A percentile compares a stretch with the other conserved stretches of the same genome.
Conservation (phyloP, 1,284 basidiomycete genomes). For the Puccinia hordei region DNA sequence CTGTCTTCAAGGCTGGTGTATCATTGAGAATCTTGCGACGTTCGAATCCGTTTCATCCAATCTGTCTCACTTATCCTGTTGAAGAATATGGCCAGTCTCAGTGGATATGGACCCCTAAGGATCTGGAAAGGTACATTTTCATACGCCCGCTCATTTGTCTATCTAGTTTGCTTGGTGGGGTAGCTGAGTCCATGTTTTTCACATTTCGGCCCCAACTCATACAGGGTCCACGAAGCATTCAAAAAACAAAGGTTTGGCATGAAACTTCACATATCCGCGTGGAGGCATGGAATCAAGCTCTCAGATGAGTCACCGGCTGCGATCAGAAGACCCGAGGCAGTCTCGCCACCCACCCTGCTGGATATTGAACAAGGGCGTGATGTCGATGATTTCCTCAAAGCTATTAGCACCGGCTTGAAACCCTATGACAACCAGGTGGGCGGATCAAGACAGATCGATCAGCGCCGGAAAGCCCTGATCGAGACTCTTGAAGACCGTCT, state of each 20-base stretch:
- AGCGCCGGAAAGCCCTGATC: background rate
- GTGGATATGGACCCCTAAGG: conserved; percentile 41
- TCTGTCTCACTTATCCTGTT: conserved; percentile 32
- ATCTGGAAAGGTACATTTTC: conserved; percentile 30
- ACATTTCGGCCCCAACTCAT: background rate
- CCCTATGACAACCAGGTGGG: background rate
- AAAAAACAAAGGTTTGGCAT: conserved; percentile 18
- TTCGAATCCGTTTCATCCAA: conserved; percentile 32
- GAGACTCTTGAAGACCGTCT: conserved; percentile 36
- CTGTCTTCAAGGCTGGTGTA: conserved; percentile 43
- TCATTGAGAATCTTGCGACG: conserved; percentile 43
- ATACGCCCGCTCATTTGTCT: background rate
- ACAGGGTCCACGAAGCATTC: conserved; percentile 11
- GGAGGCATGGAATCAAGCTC: conserved; percentile 30
- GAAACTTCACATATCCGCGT: conserved; percentile 37
- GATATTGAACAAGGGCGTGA: conserved; percentile 22
- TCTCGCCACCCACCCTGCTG: background rate
- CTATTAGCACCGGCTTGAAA: conserved; percentile 26
- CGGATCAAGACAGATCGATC: background rate
- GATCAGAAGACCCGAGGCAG: background rate
- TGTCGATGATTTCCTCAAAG: conserved; percentile 21
- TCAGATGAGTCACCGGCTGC: background rate
- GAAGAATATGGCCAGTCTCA: conserved; percentile 26
- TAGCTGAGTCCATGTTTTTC: background rate
- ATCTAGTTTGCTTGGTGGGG: background rate